phyloP scores from a whole-genome alignment of 2,329 filamentous ascomycete genomes.

The Venturia effusa region DNA sequence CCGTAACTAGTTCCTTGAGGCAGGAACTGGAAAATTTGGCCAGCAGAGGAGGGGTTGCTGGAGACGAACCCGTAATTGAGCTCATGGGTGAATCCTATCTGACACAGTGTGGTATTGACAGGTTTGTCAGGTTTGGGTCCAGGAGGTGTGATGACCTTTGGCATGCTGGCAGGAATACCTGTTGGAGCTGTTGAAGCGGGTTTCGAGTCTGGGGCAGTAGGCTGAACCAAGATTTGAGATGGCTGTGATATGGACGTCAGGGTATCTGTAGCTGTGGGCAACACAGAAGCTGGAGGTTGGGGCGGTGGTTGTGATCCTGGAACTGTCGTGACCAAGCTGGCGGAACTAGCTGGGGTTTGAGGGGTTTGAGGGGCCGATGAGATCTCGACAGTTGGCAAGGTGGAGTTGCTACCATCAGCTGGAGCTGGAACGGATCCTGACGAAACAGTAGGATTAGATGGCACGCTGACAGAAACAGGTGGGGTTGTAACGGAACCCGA shows the following conservation, averaged over 20 bases:
- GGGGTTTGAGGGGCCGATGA: neutral
- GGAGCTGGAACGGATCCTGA: neutral
- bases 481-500: neutral
- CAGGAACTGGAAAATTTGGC: conserved; percentile 74
- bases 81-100: conserved; percentile 71
- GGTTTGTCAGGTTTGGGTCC: conserved; percentile 46
- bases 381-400: neutral
- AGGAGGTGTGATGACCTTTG: conserved; percentile 64
- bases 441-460: neutral
- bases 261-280: conserved; percentile 1
- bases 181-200: neutral
- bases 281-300: neutral
- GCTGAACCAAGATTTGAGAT: conserved; percentile 1
- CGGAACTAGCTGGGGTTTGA: neutral
- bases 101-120: conserved; percentile 58
- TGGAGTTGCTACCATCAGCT: neutral
- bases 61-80: conserved; percentile 82
- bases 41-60: conserved; percentile 57
- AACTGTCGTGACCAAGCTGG: neutral
- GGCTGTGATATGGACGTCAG: neutral
- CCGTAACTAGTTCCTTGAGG: conserved; percentile 60
- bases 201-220: neutral
- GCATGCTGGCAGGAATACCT: conserved; percentile 53
- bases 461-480: neutral
- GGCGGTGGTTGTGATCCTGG: neutral